Evolutionary conservation across 345 rosid species (phyloP).

Genomic region (Zanthoxylum bungeanum): DNA sequence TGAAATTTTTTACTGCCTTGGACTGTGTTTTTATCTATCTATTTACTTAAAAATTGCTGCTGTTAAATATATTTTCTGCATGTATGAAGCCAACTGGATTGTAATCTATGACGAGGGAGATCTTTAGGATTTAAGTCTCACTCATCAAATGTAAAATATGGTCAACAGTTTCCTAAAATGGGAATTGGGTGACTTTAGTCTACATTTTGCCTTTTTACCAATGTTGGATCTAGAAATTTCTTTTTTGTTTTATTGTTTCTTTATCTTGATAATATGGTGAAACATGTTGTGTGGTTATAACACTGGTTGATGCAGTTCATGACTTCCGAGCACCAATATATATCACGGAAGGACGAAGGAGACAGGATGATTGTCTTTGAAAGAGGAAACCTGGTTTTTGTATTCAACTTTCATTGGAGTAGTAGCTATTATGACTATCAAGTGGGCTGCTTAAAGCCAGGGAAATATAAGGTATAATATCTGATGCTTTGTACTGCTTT

Average conservation of each 20-base stretch:
- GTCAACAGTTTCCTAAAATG: background rate
- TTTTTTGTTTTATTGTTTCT: background rate
- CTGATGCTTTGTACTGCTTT: background rate
- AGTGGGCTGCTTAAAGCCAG: constrained; percentile 79
- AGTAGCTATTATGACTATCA: constrained; percentile 80
- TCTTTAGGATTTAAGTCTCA: background rate
- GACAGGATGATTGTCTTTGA: constrained; percentile 79
- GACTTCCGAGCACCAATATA: constrained; percentile 87
- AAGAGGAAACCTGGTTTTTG: constrained; percentile 83
- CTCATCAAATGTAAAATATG: background rate
- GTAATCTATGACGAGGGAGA: background rate
- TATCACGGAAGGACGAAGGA: constrained; percentile 83
- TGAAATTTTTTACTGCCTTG: background rate
- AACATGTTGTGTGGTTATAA: background rate
- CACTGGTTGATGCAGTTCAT: constrained; percentile 60
- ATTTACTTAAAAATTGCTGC: background rate
- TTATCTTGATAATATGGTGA: background rate
- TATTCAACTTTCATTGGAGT: constrained; percentile 91
- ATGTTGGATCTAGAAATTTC: background rate
- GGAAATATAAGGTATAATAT: constrained; percentile 78
- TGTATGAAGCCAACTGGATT: background rate
- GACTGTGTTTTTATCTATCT: background rate
- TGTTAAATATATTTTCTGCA: background rate
- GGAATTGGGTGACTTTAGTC: background rate
- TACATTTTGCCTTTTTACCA: background rate